phyloP scores from a whole-genome alignment of 805 yeast species.

The Wickerhamiella bombiphila region DNA sequence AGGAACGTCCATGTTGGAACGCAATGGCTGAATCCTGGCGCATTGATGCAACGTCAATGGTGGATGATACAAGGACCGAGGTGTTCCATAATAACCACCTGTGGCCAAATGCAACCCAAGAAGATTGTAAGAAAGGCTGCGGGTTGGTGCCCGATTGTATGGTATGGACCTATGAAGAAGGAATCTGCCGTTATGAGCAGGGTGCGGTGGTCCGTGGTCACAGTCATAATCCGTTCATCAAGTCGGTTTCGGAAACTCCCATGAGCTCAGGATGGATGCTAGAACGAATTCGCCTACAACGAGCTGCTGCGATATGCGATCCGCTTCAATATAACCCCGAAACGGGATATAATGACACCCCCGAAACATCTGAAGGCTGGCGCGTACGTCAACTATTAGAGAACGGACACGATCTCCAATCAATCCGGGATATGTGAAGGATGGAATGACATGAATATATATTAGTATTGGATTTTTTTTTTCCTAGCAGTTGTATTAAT shows the following conservation, averaged over 20 bases:
- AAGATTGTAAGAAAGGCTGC: constrained; percentile 10
- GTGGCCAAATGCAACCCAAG: constrained; percentile 7
- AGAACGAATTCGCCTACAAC: constrained; percentile 21
- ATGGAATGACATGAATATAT: neutral
- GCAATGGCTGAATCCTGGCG: neutral
- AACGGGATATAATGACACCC: constrained; percentile 1
- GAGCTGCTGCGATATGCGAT: constrained; percentile 15
- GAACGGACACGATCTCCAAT: neutral
- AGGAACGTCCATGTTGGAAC: constrained; percentile 19
- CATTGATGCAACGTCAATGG: constrained; percentile 4
- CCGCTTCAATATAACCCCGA: constrained; percentile 1
- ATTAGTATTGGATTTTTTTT: neutral
- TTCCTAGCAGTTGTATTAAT: no score
- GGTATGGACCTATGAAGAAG: constrained; percentile 11
- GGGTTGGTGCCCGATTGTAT: constrained; percentile 6
- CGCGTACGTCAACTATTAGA: neutral
- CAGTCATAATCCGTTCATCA: constrained; percentile 5
- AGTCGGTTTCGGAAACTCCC: constrained; percentile 2
- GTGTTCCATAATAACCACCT: constrained; percentile 3
- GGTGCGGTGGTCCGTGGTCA: constrained; percentile 10
- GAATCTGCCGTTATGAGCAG: constrained; percentile 7
- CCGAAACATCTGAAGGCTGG: constrained; percentile 5
- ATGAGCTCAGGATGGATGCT: constrained; percentile 22
- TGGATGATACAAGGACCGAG: constrained; percentile 6
- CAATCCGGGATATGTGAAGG: no score